Evolutionary conservation across 495 filamentous ascomycete species (phyloP).

Genomic region (Penicillium coprophilum): DNA sequence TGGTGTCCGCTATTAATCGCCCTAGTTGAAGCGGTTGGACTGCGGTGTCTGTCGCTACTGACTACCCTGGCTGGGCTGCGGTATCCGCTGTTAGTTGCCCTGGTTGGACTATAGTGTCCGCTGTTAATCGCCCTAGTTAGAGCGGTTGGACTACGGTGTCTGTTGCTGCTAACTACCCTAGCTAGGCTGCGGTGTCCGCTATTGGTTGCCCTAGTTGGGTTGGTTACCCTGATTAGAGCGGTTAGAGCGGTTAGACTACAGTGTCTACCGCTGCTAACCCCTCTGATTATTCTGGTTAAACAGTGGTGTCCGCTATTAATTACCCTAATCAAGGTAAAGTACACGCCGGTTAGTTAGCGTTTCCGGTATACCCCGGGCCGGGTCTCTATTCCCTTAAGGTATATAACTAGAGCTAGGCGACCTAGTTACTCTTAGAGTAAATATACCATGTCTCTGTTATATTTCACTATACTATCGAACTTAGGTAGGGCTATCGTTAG

Average conservation of each 20-base stretch:
- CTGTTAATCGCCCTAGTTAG: no score
- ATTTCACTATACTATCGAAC: not conserved
- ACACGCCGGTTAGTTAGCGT: not conserved
- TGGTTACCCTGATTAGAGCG: not conserved
- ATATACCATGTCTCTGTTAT: constrained; percentile 1
- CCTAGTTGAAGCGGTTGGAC: not conserved
- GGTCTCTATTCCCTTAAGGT: not conserved
- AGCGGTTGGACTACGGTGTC: no score
- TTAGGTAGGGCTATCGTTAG: not conserved
- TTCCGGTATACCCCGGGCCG: not conserved
- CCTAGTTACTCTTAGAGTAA: not conserved
- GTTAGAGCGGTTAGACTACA: not conserved
- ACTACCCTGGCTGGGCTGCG: not conserved
- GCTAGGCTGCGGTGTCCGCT: not conserved
- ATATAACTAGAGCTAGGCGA: not conserved
- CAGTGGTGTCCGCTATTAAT: no score
- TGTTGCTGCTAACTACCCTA: no score
- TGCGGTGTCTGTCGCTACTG: not conserved
- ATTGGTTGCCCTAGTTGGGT: not conserved
- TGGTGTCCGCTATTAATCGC: not conserved
- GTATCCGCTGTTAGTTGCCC: no score
- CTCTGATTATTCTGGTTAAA: not conserved
- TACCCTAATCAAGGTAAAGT: not conserved
- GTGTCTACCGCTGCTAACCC: not conserved
- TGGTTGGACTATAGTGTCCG: no score